Evolutionary conservation across 2,329 filamentous ascomycete genomes (phyloP), one percentile per base, ranked within the genome.

Genomic region (Geosmithia flava): DNA sequence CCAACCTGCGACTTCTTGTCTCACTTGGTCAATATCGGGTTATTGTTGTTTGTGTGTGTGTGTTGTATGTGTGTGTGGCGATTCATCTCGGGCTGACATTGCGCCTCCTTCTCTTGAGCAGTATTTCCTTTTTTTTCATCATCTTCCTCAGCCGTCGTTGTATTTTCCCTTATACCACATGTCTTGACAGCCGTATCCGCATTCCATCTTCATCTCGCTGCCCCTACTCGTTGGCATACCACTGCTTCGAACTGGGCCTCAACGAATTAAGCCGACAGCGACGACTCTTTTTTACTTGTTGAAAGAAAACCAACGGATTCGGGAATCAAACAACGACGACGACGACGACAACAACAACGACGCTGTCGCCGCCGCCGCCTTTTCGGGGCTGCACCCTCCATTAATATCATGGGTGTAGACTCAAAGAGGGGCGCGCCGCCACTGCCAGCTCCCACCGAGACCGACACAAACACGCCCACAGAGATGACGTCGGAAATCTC

Each of bases 361-460:
- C 33, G 3, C 5, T 3, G 15, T 7, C 33, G 3, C 5, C 33
- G 11, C 6, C 33, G 33, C 15, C 33, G 33, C 15, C 33, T 37
- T 16, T 37, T 13, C 11, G 10, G 11, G 33, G 33, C 33, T 37
- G 33, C 33, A 37, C 11, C 33, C 15, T 37, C 33, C 44, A 23
- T 42, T 41, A 50, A 45, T 33, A 47, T n/a, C 41, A 77, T 79
- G 75, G 75, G 71, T 62, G 66, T 69, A 63, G 74, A 78, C 56
- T 68, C 67, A 52, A 76, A 71, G 61, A 76, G 69, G 60, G 64
- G 71, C 57, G 23, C 23, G 23, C 80, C 80, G 63, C 85, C 85
- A 58, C 74, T 90, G 60, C 86, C 86, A 61, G 83, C 83, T 59
- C 86, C 86, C 55, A 91, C 86, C 62, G 75, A 79, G 66, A 83